Percentiles rank a stretch among this genome's conserved stretches.
These are phyloP conservation scores for Pseudotsuga menziesii DNA, from an alignment of 75 land plant genomes.

Conservation along the genomic window DNA sequence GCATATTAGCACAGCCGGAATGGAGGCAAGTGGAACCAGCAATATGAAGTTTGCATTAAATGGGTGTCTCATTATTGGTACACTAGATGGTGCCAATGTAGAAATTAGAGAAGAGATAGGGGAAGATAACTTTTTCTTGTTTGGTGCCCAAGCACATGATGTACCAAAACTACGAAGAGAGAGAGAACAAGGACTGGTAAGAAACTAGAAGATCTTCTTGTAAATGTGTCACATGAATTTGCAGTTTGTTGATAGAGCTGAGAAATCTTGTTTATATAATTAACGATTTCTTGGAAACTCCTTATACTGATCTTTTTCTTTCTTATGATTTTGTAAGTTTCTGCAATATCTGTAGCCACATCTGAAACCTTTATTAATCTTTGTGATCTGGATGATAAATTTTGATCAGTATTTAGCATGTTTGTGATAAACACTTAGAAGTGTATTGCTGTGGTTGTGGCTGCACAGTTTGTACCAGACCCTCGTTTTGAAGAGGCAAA, in stretches of 20 bases:
- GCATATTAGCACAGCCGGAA: constrained; percentile 99
- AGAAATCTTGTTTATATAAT: background rate
- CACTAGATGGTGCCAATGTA: constrained; percentile 96
- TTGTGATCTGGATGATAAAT: background rate
- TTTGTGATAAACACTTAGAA: background rate
- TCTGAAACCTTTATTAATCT: background rate
- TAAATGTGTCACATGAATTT: background rate
- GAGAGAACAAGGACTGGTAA: constrained; percentile 82
- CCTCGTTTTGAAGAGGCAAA: constrained; percentile 92
- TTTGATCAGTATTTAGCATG: background rate
- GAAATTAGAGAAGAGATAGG: constrained; percentile 99
- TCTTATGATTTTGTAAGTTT: background rate
- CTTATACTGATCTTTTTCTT: background rate
- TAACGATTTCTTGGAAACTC: background rate
- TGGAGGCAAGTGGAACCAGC: constrained; percentile 99
- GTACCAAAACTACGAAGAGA: constrained; percentile 76
- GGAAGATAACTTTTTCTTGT: constrained; percentile 91
- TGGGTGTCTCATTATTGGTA: constrained; percentile 96
- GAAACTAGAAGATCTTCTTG: background rate
- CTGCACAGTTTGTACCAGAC: constrained; percentile 78
- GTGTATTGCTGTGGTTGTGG: constrained; percentile 5
- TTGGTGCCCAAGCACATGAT: constrained; percentile 92
- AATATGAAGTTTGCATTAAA: constrained; percentile 99
- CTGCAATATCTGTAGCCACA: background rate
- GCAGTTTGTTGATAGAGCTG: background rate